Conservation (phyloP, 805 yeast species). For the Gaillardinia entomophila region DNA sequence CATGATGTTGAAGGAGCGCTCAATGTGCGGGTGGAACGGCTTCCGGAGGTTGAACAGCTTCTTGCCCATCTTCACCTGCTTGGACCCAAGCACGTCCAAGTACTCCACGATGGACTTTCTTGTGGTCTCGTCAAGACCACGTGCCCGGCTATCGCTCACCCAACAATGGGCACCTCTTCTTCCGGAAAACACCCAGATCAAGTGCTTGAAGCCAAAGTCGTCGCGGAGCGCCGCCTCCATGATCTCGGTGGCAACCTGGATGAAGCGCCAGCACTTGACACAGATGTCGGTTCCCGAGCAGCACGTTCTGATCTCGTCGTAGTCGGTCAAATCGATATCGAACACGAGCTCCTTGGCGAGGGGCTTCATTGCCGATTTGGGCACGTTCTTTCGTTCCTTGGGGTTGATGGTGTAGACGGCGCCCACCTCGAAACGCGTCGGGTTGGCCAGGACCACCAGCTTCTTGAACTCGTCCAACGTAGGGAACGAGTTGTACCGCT, state of each 20-base stretch:
- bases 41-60: conserved; percentile 53
- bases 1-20: conserved; percentile 65
- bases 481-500: conserved; percentile 77
- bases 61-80: conserved; percentile 32
- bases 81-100: conserved; percentile 61
- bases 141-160: conserved; percentile 84
- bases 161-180: conserved; percentile 99
- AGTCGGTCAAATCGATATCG: conserved; percentile 97
- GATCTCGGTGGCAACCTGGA: conserved; percentile 75
- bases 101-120: conserved; percentile 82
- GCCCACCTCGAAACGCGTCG: conserved; percentile 92
- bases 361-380: conserved; percentile 76
- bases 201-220: conserved; percentile 83
- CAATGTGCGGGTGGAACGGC: conserved; percentile 87
- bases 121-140: conserved; percentile 63
- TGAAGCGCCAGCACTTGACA: conserved; percentile 87
- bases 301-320: conserved; percentile 90
- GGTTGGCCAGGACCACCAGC: conserved; percentile 69
- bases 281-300: conserved; percentile 85
- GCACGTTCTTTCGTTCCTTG: conserved; percentile 69
- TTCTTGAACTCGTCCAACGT: conserved; percentile 67
- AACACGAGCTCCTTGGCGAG: conserved; percentile 82
- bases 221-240: conserved; percentile 67
- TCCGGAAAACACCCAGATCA: conserved; percentile 95
- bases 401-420: conserved; percentile 88